phyloP scores from a whole-genome alignment of 2,329 filamentous ascomycete species.

The Fusarium annulatum region DNA sequence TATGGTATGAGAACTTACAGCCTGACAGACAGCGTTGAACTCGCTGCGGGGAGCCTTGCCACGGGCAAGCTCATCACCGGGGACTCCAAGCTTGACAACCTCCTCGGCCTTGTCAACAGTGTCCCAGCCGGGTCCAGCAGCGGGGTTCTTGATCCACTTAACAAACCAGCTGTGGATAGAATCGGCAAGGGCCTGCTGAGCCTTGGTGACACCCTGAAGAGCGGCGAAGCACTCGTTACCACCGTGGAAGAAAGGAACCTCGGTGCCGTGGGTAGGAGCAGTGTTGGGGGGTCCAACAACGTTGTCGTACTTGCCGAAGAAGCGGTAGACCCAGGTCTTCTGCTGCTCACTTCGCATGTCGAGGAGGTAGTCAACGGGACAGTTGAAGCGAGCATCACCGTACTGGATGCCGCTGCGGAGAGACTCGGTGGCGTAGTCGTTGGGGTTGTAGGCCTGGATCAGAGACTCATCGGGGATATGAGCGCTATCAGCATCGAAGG shows the following conservation, averaged over 20 bases:
- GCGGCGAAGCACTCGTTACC: conserved; percentile 56
- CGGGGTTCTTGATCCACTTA: conserved; percentile 57
- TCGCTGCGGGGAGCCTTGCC: conserved; percentile 9
- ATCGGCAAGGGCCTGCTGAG: conserved; percentile 55
- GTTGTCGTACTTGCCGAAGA: conserved; percentile 56
- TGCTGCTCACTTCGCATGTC: conserved; percentile 53
- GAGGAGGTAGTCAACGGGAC: conserved; percentile 53
- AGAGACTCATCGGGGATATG: conserved; percentile 32
- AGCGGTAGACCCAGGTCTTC: conserved; percentile 57
- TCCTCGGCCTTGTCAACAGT: conserved; percentile 38
- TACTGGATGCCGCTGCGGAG: conserved; percentile 56
- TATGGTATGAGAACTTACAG: conserved; percentile 2
- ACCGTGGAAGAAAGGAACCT: conserved; percentile 59
- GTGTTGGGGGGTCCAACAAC: conserved; percentile 47
- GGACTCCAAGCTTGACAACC: conserved; percentile 39
- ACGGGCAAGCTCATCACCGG: conserved; percentile 34
- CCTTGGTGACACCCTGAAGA: conserved; percentile 49
- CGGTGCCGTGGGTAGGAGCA: conserved; percentile 42
- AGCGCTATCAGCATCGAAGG: conserved; percentile 39
- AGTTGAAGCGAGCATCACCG: conserved; percentile 60
- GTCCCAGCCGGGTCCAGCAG: conserved; percentile 55
- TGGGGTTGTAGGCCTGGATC: conserved; percentile 32
- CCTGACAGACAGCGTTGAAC: conserved; percentile 36
- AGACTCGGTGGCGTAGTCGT: conserved; percentile 52
- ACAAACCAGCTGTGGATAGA: conserved; percentile 57